Conservation (phyloP, 257 asterid genomes). For the Solanum chmielewskii region DNA sequence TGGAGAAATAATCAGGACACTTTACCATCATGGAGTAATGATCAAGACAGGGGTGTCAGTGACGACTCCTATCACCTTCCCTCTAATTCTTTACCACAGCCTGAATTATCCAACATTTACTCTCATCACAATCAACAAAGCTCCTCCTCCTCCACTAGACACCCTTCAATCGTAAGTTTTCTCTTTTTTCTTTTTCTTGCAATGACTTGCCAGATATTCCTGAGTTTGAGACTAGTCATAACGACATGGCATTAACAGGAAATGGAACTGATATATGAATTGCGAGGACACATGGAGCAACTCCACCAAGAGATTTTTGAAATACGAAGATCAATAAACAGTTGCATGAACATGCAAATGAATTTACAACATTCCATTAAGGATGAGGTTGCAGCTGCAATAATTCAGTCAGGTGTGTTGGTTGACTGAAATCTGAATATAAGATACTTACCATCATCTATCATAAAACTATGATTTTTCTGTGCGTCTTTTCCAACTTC, state of each 20-base stretch:
- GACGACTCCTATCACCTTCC: conserved; percentile 28
- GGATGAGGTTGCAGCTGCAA: conserved; percentile 34
- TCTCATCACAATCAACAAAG: conserved; percentile 24
- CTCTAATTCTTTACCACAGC: conserved; percentile 33
- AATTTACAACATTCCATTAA: conserved; percentile 46
- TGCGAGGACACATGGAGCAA: conserved; percentile 78
- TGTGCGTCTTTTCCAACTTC: neutral
- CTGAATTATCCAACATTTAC: conserved; percentile 22
- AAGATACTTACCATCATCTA: neutral
- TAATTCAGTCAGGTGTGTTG: conserved; percentile 39
- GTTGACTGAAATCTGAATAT: neutral
- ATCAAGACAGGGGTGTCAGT: conserved; percentile 17
- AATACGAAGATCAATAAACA: conserved; percentile 53
- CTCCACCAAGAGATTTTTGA: conserved; percentile 67
- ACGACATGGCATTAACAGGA: conserved; percentile 32
- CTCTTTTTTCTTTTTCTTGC: neutral
- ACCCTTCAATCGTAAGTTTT: conserved; percentile 46
- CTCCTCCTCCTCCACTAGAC: conserved; percentile 19
- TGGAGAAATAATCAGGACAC: conserved; percentile 31
- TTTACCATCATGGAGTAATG: conserved; percentile 25
- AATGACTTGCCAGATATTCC: neutral
- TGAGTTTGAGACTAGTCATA: neutral
- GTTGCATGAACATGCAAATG: conserved; percentile 59
- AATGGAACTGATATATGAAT: conserved; percentile 64
- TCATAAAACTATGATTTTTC: neutral